These are phyloP conservation scores for Scutellaria barbata DNA, from an alignment of 257 asterid species.

Conservation along the genomic window DNA sequence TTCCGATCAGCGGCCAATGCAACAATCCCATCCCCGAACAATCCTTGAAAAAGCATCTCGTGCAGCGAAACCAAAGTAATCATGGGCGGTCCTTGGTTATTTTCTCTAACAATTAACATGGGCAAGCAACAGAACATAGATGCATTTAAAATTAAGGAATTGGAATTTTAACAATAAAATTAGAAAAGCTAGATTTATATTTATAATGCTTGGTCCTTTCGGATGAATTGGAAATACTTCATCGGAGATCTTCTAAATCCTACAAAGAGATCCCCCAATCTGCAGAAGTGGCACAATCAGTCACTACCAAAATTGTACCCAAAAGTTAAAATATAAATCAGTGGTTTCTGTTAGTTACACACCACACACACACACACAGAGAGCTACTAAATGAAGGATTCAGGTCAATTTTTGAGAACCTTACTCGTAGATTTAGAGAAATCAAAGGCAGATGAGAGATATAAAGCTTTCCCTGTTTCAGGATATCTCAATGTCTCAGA, in stretches of 20 bases:
- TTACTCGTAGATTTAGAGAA: not conserved
- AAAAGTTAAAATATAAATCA: not conserved
- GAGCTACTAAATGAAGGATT: not conserved
- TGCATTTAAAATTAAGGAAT: not conserved
- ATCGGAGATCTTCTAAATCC: conserved; percentile 3
- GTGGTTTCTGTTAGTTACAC: not conserved
- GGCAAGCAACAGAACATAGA: not conserved
- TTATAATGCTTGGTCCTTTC: no score
- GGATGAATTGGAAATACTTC: not conserved
- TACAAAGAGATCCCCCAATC: not conserved
- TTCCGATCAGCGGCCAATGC: no score
- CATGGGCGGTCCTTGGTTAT: no score
- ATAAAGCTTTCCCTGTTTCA: conserved; percentile 17
- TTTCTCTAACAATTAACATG: not conserved
- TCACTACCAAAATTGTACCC: not conserved
- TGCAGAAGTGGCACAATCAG: conserved; percentile 15
- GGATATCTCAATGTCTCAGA: conserved; percentile 16
- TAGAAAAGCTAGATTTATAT: conserved; percentile 1
- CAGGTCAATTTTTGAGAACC: no score
- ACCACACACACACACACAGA: not conserved
- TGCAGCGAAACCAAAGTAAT: no score
- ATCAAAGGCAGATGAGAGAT: conserved; percentile 17
- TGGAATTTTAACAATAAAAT: conserved; percentile 11
- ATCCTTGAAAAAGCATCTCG: no score
- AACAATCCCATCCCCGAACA: no score